Base-by-base conservation (phyloP, 495 filamentous ascomycete genomes). In the Pseudotulostoma volvatum region DNA sequence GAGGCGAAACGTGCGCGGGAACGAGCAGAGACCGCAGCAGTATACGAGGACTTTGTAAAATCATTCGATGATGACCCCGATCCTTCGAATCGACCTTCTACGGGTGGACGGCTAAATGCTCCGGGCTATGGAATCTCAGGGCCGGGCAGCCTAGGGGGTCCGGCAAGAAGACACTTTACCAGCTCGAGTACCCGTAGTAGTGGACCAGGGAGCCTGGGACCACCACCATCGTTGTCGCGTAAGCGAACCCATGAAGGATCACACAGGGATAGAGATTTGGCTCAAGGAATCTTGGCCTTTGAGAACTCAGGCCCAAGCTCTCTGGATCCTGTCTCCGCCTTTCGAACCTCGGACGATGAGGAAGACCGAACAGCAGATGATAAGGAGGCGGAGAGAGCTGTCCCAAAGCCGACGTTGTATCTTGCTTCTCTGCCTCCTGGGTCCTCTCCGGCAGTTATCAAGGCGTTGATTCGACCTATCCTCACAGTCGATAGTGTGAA, bases 1-100 rank as follows among this genome's bases (percentile, higher is more conserved):
- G 84, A 94, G 64, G 88, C 84, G 11, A 96, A 95, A 58, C 79
- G 83, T 23, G 70, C 73, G 46, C 71, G 84, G 40, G 88, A 93
- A 57, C 79, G 79, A 53, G 83, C 78, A 42, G 88, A 94, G 56
- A 93, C 82, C 14, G 84, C 81, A 23, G 88, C 87, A 7, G 88
- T 84, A 9, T 83, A 84, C 52, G 76, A 92, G 42, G 83, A 88
- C 44, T 94, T 93, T 52, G 76, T 90, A 42, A 88, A 90, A 50
- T 84, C 77, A 17, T 93, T 94, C 45, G 83, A 83, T 30, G 76
- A 81, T 51, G 84, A 84, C 28, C 66, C 70, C 3, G 61, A 63
- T 9, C 52, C 58, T 1, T 19, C 52, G 1, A 48, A 41, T 11
- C 41, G 52, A 11, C 36, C 33, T 15, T 32, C 40, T 11, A 41